Evolutionary conservation across 768 basidiomycete genomes (phyloP).

Genomic region (Mrakia hoshinonis): DNA sequence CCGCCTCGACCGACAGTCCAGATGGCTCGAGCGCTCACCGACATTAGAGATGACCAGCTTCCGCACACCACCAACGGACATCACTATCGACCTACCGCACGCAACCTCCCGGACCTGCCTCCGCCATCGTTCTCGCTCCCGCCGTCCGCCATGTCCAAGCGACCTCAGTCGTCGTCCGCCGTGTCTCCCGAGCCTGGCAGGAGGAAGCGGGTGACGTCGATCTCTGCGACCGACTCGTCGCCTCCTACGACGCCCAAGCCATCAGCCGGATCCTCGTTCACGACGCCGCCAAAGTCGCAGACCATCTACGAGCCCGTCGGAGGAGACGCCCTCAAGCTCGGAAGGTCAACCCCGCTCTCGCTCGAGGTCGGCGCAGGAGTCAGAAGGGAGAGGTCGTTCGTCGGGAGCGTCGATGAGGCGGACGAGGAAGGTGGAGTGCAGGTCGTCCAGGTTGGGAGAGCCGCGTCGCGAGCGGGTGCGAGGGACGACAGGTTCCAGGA

Average conservation of each 20-base stretch:
- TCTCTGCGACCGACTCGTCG: neutral
- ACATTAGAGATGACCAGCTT: no score
- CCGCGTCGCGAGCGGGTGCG: neutral
- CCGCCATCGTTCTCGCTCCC: no score
- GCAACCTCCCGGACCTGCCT: no score
- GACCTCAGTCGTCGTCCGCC: no score
- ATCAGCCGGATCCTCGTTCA: no score
- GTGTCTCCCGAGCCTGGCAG: no score
- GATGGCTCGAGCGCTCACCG: neutral
- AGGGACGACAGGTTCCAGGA: neutral
- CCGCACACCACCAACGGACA: no score
- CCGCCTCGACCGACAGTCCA: neutral
- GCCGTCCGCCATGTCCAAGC: no score
- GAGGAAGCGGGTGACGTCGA: no score
- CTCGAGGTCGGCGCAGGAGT: neutral
- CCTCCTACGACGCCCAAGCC: neutral
- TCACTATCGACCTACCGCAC: no score
- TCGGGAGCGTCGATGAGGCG: neutral
- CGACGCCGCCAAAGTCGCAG: no score
- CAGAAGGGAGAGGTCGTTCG: neutral
- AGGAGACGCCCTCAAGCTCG: neutral
- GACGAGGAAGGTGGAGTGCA: neutral
- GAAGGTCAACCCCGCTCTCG: neutral
- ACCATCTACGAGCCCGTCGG: slow-evolving; percentile 5
- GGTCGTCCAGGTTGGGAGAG: neutral